Percentiles rank a stretch among this genome's conserved stretches.
Evolutionary conservation across 2,329 filamentous ascomycete species (phyloP).

Genomic region (Dryadomyces quercus-mongolicae): DNA sequence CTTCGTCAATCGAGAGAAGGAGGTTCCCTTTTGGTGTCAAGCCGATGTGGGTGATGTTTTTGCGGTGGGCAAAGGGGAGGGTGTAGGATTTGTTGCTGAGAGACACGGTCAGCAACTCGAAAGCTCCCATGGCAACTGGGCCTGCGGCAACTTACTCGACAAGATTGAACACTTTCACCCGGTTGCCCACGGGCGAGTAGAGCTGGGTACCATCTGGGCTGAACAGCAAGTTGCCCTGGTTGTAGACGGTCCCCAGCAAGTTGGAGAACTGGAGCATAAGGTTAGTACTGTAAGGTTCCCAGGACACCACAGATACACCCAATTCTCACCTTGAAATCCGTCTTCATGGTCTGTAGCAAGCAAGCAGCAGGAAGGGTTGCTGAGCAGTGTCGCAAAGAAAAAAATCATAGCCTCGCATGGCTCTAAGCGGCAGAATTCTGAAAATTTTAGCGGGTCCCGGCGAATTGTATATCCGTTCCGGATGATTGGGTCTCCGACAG

Average conservation of each 20-base stretch:
- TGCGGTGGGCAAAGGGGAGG: constrained; percentile 81
- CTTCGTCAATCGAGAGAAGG: constrained; percentile 84
- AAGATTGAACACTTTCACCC: constrained; percentile 90
- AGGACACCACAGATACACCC: background rate
- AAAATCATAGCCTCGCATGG: constrained; percentile 1
- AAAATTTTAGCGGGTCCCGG: constrained; percentile 1
- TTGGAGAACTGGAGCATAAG: constrained; percentile 69
- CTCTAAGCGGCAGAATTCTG: background rate
- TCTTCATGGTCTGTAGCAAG: constrained; percentile 69
- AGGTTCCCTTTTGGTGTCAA: constrained; percentile 86
- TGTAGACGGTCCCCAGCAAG: constrained; percentile 94
- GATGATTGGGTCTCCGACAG: background rate
- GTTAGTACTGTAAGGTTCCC: background rate
- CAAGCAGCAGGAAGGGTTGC: background rate
- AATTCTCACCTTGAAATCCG: constrained; percentile 74
- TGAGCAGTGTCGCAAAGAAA: constrained; percentile 6
- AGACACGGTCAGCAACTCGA: constrained; percentile 10
- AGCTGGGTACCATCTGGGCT: constrained; percentile 92
- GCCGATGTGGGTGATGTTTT: constrained; percentile 80
- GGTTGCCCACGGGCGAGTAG: constrained; percentile 91
- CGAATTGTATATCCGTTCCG: background rate
- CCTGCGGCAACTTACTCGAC: constrained; percentile 57
- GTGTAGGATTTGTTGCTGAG: constrained; percentile 75
- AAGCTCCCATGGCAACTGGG: background rate
- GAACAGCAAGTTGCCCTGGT: constrained; percentile 93